Evolutionary conservation across 2,329 filamentous ascomycete genomes (phyloP).

Genomic region (Hypomyces rosellus): DNA sequence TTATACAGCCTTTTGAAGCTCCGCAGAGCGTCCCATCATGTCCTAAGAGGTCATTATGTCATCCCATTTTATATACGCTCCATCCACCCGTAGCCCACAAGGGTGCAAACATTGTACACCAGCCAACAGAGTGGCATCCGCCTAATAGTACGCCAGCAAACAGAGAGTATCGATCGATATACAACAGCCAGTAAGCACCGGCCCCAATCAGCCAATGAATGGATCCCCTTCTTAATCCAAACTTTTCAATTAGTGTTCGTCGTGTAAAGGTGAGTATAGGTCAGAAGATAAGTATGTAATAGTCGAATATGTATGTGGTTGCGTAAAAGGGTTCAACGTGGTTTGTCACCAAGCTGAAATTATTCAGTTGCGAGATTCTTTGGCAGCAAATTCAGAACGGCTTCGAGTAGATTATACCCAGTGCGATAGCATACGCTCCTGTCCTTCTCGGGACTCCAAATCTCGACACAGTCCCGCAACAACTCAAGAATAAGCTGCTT

Average conservation of each 20-base stretch:
- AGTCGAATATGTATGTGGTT: no score
- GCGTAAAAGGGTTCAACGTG: no score
- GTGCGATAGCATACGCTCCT: constrained; percentile 31
- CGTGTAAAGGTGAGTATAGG: no score
- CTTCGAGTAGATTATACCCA: constrained; percentile 26
- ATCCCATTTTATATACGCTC: neutral
- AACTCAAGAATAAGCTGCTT: constrained; percentile 31
- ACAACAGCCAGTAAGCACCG: no score
- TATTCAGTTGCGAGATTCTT: neutral
- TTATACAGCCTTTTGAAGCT: neutral
- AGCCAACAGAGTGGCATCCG: neutral
- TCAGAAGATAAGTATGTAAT: no score
- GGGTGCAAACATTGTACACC: neutral
- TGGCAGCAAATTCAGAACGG: constrained; percentile 22
- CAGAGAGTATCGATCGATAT: no score
- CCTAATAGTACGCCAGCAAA: no score
- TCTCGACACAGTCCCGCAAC: constrained; percentile 26
- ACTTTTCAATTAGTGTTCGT: no score
- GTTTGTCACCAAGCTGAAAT: no score
- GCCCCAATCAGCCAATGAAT: neutral
- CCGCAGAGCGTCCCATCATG: neutral
- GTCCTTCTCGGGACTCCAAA: constrained; percentile 29
- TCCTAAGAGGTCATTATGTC: neutral
- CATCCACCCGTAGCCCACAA: neutral
- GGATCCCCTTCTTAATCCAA: no score